These are phyloP conservation scores for Magnaporthiopsis rhizophila DNA, from an alignment of 2,329 filamentous ascomycete genomes.

Conservation along the genomic window DNA sequence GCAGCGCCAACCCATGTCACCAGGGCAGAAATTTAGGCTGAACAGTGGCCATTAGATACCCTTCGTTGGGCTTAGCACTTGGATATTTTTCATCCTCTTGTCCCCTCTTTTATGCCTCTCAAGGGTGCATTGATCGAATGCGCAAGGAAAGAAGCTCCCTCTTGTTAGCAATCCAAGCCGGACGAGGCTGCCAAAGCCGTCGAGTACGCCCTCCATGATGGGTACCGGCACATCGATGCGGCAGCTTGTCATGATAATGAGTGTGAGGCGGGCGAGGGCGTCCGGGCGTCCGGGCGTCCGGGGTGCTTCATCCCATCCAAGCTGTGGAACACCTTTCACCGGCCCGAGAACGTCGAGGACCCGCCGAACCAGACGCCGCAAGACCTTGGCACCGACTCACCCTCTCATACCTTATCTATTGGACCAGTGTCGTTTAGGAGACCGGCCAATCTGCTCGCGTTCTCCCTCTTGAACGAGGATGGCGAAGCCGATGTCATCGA, in stretches of 20 bases:
- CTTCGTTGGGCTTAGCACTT: constrained; percentile 3
- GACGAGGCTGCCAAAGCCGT: constrained; percentile 40
- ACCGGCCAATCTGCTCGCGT: constrained; percentile 11
- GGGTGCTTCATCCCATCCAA: constrained; percentile 49
- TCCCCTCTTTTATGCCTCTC: background rate
- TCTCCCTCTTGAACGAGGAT: constrained; percentile 39
- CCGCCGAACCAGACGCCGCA: constrained; percentile 39
- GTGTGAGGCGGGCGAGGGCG: constrained; percentile 12
- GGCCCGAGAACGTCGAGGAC: constrained; percentile 48
- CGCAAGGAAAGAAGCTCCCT: background rate
- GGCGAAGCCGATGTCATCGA: constrained; percentile 12
- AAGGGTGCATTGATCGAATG: background rate
- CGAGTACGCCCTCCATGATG: constrained; percentile 33
- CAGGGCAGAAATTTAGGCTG: constrained; percentile 5
- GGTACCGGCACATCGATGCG: constrained; percentile 29
- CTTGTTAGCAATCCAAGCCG: constrained; percentile 19
- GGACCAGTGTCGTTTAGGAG: constrained; percentile 15
- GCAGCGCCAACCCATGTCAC: constrained; percentile 1
- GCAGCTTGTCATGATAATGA: constrained; percentile 29
- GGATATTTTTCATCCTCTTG: background rate
- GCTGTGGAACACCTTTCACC: constrained; percentile 57
- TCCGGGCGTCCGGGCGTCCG: constrained; percentile 10
- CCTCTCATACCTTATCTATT: constrained; percentile 44
- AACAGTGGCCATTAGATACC: constrained; percentile 7
- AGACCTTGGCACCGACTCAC: constrained; percentile 43